Percentiles rank a stretch among this genome's conserved stretches.
Evolutionary conservation across 352 stramenopile species (phyloP).

Genomic region (Globisporangium lucens): DNA sequence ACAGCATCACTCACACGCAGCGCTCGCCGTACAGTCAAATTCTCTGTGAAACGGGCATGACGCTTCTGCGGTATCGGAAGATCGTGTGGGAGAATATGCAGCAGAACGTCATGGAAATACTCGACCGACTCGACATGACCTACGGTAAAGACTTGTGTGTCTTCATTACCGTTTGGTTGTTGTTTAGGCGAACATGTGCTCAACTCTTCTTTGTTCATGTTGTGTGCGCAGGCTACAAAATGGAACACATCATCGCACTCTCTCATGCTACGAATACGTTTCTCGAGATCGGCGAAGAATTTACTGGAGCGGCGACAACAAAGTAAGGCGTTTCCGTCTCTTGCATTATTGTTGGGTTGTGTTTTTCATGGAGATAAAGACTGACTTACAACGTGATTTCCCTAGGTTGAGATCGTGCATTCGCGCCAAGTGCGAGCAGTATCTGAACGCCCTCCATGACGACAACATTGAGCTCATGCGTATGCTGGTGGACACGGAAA

Average conservation of each 20-base stretch:
- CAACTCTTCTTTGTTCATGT: neutral
- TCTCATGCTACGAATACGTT: slow-evolving; percentile 73
- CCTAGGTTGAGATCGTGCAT: slow-evolving; percentile 59
- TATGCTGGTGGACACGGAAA: slow-evolving; percentile 86
- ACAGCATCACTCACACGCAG: slow-evolving; percentile 12
- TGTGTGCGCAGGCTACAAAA: slow-evolving; percentile 60
- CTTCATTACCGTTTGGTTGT: neutral
- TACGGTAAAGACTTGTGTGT: slow-evolving; percentile 37
- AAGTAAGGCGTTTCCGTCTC: slow-evolving; percentile 35
- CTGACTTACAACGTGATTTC: neutral
- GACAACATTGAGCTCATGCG: slow-evolving; percentile 80
- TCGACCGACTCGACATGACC: slow-evolving; percentile 68
- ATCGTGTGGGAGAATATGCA: slow-evolving; percentile 89
- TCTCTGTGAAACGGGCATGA: slow-evolving; percentile 78
- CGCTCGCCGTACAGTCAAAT: slow-evolving; percentile 59
- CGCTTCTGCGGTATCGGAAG: slow-evolving; percentile 69
- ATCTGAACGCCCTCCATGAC: slow-evolving; percentile 73
- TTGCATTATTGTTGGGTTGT: neutral
- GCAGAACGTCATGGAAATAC: slow-evolving; percentile 65
- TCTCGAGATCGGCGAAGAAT: slow-evolving; percentile 84
- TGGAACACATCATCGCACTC: slow-evolving; percentile 86
- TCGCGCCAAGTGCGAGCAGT: slow-evolving; percentile 79
- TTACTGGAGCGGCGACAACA: slow-evolving; percentile 60
- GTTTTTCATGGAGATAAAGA: neutral
- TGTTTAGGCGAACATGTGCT: neutral